phyloP scores from a whole-genome alignment of 1,284 basidiomycete genomes.

The Pseudomicrostroma phylloplanum region DNA sequence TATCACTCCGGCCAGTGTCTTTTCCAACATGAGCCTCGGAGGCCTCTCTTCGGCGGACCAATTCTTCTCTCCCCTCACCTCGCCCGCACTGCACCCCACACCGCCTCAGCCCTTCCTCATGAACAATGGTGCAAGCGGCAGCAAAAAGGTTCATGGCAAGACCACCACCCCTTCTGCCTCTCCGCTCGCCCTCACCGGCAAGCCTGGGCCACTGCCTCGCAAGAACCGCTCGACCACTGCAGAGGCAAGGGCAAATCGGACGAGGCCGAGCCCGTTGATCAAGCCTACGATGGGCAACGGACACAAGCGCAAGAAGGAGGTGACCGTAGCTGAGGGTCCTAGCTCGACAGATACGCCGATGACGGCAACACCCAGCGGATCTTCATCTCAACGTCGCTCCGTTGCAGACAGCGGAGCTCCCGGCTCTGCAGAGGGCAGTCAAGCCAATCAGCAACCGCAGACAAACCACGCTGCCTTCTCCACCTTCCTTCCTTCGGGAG shows the following conservation, averaged over 20 bases:
- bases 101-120: constrained; percentile 7
- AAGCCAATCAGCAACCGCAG: background rate
- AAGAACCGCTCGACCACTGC: constrained; percentile 40
- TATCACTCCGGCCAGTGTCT: constrained; percentile 48
- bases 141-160: background rate
- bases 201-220: constrained; percentile 19
- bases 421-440: background rate
- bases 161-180: constrained; percentile 36
- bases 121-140: constrained; percentile 18
- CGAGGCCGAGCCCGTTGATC: constrained; percentile 44
- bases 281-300: constrained; percentile 35
- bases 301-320: constrained; percentile 2
- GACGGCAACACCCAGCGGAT: background rate
- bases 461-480: background rate
- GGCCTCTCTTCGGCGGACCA: constrained; percentile 49
- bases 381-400: background rate
- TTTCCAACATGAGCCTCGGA: constrained; percentile 45
- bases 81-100: constrained; percentile 57
- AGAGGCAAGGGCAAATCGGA: constrained; percentile 36
- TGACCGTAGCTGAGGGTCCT: background rate
- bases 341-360: background rate
- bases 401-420: background rate
- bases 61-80: constrained; percentile 59
- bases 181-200: constrained; percentile 30
- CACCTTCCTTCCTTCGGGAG: constrained; percentile 7